Percentiles rank a stretch among this genome's conserved stretches.
phyloP scores from a whole-genome alignment of 2,329 filamentous ascomycete genomes.

The Diplodia scrobiculata region DNA sequence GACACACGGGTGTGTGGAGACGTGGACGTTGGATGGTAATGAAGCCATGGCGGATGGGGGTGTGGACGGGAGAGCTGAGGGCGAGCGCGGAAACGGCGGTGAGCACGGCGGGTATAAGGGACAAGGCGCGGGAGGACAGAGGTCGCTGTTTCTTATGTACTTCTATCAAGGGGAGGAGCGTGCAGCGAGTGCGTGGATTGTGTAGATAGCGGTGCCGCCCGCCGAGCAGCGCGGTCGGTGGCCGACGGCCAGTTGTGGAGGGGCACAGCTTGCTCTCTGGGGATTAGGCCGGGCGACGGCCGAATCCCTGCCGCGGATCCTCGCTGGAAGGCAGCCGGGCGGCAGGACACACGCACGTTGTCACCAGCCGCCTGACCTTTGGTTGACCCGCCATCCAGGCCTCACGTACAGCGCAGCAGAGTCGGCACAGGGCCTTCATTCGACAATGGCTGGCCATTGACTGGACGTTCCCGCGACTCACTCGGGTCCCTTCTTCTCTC shows the following conservation, averaged over 20 bases:
- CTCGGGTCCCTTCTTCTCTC: background rate
- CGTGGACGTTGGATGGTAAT: constrained; percentile 63
- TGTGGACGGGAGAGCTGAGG: background rate
- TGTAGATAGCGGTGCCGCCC: constrained; percentile 12
- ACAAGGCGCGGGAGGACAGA: constrained; percentile 4
- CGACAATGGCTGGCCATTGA: constrained; percentile 7
- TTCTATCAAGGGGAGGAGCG: constrained; percentile 8
- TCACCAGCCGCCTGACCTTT: background rate
- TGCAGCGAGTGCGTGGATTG: background rate
- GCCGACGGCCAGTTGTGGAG: constrained; percentile 21
- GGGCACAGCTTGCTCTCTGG: constrained; percentile 10
- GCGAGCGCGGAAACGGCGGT: background rate
- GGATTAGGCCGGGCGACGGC: constrained; percentile 19
- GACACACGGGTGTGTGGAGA: constrained; percentile 84
- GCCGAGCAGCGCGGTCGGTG: background rate
- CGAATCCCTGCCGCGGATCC: constrained; percentile 18
- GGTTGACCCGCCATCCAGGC: background rate
- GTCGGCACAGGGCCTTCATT: constrained; percentile 8
- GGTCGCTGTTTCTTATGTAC: constrained; percentile 10
- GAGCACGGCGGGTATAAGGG: background rate
- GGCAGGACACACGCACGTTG: background rate
- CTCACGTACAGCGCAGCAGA: background rate
- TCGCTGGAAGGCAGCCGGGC: background rate
- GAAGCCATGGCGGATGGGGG: constrained; percentile 36
- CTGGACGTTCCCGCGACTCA: background rate